Conservation (phyloP, 1,284 basidiomycete genomes). For the Moesziomyces sp. region DNA sequence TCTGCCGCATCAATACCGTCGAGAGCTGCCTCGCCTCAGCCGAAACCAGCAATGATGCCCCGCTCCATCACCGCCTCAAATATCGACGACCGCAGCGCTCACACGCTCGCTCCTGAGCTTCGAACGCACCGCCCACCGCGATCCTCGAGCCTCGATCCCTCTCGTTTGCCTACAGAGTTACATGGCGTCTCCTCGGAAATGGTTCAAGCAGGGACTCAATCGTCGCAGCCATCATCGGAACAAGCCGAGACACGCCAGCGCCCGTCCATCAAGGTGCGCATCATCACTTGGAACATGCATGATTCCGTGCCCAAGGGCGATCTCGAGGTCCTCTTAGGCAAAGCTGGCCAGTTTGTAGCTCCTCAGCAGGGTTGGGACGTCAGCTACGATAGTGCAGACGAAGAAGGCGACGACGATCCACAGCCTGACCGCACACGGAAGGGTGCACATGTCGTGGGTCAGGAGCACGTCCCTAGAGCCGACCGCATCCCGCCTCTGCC, state of each 20-base stretch:
- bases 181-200: background rate
- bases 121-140: slow-evolving; percentile 20
- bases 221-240: background rate
- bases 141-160: slow-evolving; percentile 36
- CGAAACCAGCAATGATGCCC: slow-evolving; percentile 20
- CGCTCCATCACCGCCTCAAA: slow-evolving; percentile 26
- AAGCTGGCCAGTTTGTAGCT: slow-evolving; percentile 73
- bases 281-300: slow-evolving; percentile 72
- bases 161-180: slow-evolving; percentile 12
- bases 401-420: slow-evolving; percentile 13
- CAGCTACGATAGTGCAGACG: slow-evolving; percentile 38
- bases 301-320: slow-evolving; percentile 75
- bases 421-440: background rate
- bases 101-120: slow-evolving; percentile 6
- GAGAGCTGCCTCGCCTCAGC: slow-evolving; percentile 11
- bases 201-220: background rate
- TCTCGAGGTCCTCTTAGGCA: slow-evolving; percentile 78
- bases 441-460: slow-evolving; percentile 50
- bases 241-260: slow-evolving; percentile 32
- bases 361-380: slow-evolving; percentile 58
- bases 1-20: background rate
- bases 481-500: slow-evolving; percentile 62
- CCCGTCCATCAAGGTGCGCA: slow-evolving; percentile 69
- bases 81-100: slow-evolving; percentile 6
- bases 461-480: slow-evolving; percentile 47